phyloP scores from a whole-genome alignment of 192 early-diverging fungal species.

The Pilaira anomala region DNA sequence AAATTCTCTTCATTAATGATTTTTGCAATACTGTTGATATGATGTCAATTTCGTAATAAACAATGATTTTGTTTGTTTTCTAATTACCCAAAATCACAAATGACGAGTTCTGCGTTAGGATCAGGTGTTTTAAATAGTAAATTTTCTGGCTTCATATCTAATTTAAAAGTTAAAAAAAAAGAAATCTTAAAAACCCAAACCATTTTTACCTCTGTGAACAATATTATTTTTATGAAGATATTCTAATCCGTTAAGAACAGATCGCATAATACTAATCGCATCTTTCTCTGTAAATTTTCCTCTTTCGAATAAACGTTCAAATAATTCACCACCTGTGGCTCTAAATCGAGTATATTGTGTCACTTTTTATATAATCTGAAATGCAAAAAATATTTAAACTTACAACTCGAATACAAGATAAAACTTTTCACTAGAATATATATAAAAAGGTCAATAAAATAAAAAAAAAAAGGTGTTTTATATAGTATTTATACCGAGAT shows the following conservation, averaged over 20 bases:
- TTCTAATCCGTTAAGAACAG: conserved; percentile 69
- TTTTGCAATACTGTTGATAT: conserved; percentile 58
- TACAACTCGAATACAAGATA: conserved; percentile 74
- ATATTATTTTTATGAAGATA: conserved; percentile 86
- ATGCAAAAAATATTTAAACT: conserved; percentile 1
- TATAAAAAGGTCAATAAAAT: background rate
- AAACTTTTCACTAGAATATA: conserved; percentile 32
- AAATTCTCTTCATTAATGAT: conserved; percentile 56
- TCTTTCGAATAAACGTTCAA: conserved; percentile 72
- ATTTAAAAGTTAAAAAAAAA: background rate
- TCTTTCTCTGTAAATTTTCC: conserved; percentile 81
- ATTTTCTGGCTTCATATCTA: conserved; percentile 84
- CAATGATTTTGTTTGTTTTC: background rate
- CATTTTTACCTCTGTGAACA: conserved; percentile 69
- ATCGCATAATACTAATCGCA: conserved; percentile 69
- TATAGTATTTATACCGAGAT: conserved; percentile 31
- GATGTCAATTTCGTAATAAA: no score
- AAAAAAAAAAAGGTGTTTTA: no score
- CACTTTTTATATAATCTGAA: background rate
- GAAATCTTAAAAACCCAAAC: background rate
- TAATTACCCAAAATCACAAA: conserved; percentile 77
- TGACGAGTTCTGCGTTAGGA: conserved; percentile 63
- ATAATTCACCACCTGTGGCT: conserved; percentile 83
- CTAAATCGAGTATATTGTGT: conserved; percentile 16
- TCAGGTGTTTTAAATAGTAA: conserved; percentile 68